Conservation (phyloP, 2,329 filamentous ascomycete species). For the Pseudogymnoascus sp. region DNA sequence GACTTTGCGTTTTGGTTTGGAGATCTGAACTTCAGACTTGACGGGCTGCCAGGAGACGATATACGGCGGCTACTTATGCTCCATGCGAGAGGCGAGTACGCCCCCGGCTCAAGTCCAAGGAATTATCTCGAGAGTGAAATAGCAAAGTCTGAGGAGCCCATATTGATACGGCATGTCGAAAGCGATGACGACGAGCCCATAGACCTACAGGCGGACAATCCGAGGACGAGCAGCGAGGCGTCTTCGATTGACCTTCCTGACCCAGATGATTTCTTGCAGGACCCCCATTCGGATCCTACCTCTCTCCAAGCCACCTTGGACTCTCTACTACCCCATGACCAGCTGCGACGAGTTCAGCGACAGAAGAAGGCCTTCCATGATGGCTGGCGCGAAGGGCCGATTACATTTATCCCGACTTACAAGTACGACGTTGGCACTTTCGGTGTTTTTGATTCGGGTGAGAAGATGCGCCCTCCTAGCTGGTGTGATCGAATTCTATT, state of each 20-base stretch:
- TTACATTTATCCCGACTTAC: constrained; percentile 87
- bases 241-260: constrained; percentile 43
- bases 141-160: constrained; percentile 40
- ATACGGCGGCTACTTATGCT: constrained; percentile 76
- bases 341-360: constrained; percentile 67
- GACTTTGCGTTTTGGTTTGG: constrained; percentile 96
- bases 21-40: constrained; percentile 88
- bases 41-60: constrained; percentile 81
- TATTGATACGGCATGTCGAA: constrained; percentile 35
- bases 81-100: constrained; percentile 73
- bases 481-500: constrained; percentile 96
- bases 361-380: constrained; percentile 77
- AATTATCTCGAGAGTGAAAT: constrained; percentile 28
- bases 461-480: constrained; percentile 85
- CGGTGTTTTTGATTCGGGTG: constrained; percentile 86
- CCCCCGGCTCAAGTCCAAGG: constrained; percentile 37
- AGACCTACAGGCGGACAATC: constrained; percentile 21
- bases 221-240: constrained; percentile 20
- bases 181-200: constrained; percentile 39
- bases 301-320: constrained; percentile 83
- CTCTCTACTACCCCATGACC: constrained; percentile 83
- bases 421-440: constrained; percentile 97
- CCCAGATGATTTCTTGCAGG: constrained; percentile 57
- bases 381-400: constrained; percentile 83
- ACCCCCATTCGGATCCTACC: constrained; percentile 68